These are phyloP conservation scores for Clonostachys sp. DNA, from an alignment of 2,329 filamentous ascomycete genomes.

Conservation along the genomic window DNA sequence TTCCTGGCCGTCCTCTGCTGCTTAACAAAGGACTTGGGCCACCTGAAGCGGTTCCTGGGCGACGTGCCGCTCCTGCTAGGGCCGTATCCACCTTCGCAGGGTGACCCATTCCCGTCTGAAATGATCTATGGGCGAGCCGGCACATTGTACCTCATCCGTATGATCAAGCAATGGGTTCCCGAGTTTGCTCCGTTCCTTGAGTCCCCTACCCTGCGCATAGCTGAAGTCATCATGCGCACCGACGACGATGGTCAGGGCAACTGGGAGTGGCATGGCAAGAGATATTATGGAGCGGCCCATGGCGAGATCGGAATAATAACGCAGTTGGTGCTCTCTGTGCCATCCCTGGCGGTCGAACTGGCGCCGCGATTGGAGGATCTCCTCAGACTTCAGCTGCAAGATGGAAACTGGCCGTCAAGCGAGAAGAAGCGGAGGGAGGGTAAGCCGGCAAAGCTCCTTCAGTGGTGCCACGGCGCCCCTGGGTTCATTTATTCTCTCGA, in stretches of 20 bases:
- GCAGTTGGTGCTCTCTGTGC: slow-evolving; percentile 59
- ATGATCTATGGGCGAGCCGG: slow-evolving; percentile 65
- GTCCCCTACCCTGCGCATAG: slow-evolving; percentile 49
- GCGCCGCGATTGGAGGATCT: slow-evolving; percentile 47
- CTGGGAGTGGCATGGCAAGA: slow-evolving; percentile 61
- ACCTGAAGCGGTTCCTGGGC: slow-evolving; percentile 33
- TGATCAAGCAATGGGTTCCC: slow-evolving; percentile 54
- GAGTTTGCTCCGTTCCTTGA: slow-evolving; percentile 43
- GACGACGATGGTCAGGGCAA: slow-evolving; percentile 29
- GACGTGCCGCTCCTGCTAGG: slow-evolving; percentile 26
- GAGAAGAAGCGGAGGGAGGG: slow-evolving; percentile 33
- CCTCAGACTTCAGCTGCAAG: slow-evolving; percentile 53
- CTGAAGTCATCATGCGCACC: slow-evolving; percentile 53
- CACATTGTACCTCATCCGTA: slow-evolving; percentile 61
- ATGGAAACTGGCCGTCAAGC: slow-evolving; percentile 60
- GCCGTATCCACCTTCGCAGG: slow-evolving; percentile 11
- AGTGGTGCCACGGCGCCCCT: slow-evolving; percentile 65
- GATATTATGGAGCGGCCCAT: slow-evolving; percentile 63
- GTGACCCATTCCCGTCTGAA: slow-evolving; percentile 48
- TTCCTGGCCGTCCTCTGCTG: slow-evolving; percentile 39
- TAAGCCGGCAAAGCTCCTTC: slow-evolving; percentile 43
- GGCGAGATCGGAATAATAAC: slow-evolving; percentile 66
- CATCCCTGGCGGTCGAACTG: slow-evolving; percentile 47
- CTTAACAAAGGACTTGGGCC: slow-evolving; percentile 26
- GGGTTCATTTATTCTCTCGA: slow-evolving; percentile 56